A percentile compares a stretch with the other conserved stretches of the same genome.
Evolutionary conservation across 2,329 filamentous ascomycete genomes (phyloP).

Genomic region (Talaromyces marneffei): DNA sequence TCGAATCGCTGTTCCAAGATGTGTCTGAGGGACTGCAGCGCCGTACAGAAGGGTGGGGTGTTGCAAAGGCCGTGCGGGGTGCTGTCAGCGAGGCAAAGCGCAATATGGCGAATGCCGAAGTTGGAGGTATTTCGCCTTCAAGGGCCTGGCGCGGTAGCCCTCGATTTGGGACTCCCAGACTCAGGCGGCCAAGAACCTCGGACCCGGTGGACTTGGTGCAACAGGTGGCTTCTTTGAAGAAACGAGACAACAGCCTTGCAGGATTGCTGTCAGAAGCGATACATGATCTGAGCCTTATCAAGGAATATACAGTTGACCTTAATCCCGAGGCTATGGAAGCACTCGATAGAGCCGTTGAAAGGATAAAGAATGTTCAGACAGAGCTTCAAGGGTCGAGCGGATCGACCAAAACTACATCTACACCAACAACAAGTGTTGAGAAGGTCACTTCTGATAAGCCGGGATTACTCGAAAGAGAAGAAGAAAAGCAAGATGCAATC

Average conservation of each 20-base stretch:
- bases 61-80: constrained; percentile 44
- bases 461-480: background rate
- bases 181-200: constrained; percentile 14
- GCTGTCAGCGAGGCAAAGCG: constrained; percentile 43
- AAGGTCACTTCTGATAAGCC: background rate
- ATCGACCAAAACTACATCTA: constrained; percentile 26
- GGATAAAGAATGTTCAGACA: constrained; percentile 39
- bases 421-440: constrained; percentile 18
- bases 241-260: constrained; percentile 34
- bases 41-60: constrained; percentile 45
- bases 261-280: constrained; percentile 38
- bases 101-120: constrained; percentile 42
- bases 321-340: constrained; percentile 24
- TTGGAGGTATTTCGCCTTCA: constrained; percentile 24
- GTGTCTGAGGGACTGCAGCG: constrained; percentile 45
- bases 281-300: constrained; percentile 34
- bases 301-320: constrained; percentile 24
- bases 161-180: constrained; percentile 15
- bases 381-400: constrained; percentile 29
- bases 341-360: constrained; percentile 35
- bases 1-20: constrained; percentile 44
- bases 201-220: constrained; percentile 25
- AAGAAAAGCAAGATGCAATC: background rate
- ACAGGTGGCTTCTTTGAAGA: constrained; percentile 32
- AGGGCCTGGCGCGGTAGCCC: constrained; percentile 18